These are phyloP conservation scores for Royoungia palumana DNA, from an alignment of 768 basidiomycete genomes.

Conservation along the genomic window DNA sequence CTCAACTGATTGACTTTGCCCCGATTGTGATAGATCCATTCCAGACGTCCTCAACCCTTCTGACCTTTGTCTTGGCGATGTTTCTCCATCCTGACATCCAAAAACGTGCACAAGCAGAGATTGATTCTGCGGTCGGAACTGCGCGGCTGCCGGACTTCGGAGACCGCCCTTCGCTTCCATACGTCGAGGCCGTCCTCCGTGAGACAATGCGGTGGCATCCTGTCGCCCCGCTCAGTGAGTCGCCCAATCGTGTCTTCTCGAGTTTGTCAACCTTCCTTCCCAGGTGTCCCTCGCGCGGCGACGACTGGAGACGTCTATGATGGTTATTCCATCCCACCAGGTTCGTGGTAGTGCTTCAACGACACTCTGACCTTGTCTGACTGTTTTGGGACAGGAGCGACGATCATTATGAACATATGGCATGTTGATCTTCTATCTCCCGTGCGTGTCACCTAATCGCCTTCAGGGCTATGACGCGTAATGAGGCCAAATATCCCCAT, in stretches of 20 bases:
- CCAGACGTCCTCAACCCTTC: constrained; percentile 33
- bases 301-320: constrained; percentile 41
- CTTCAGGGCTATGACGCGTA: constrained; percentile 32
- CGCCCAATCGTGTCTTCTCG: not conserved
- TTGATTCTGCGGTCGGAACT: constrained; percentile 30
- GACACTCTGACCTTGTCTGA: not conserved
- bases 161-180: constrained; percentile 27
- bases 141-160: constrained; percentile 32
- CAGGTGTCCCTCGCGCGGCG: constrained; percentile 33
- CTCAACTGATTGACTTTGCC: not conserved
- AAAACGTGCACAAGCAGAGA: constrained; percentile 36
- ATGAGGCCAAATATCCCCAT: constrained; percentile 33
- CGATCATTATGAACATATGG: constrained; percentile 31
- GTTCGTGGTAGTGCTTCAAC: constrained; percentile 29
- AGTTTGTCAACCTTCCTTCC: not conserved
- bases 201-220: constrained; percentile 38
- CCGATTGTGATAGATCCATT: not conserved
- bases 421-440: not conserved
- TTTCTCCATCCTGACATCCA: constrained; percentile 35
- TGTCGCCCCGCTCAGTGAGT: constrained; percentile 31
- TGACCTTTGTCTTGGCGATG: constrained; percentile 36
- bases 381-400: constrained; percentile 19
- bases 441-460: not conserved
- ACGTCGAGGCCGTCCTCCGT: constrained; percentile 26
- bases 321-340: constrained; percentile 56